A percentile compares a stretch with the other conserved stretches of the same genome.
Evolutionary conservation across 202 grass and related monocot genomes (phyloP).

Genomic region (Setaria viridis): DNA sequence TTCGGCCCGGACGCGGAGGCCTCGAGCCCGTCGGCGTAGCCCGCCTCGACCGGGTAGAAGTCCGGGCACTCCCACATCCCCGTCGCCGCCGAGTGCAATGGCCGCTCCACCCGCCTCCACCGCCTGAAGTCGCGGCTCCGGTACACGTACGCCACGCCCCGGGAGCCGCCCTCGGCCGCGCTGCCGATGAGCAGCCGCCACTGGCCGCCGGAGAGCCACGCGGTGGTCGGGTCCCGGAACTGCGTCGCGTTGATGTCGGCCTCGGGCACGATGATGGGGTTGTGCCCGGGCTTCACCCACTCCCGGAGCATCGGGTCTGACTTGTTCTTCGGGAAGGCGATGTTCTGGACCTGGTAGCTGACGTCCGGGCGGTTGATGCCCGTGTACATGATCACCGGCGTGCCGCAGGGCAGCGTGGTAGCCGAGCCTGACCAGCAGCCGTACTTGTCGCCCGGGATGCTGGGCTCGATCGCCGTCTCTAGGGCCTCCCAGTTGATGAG

Average conservation of each 20-base stretch:
- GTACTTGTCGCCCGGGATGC: constrained; percentile 58
- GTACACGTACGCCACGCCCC: constrained; percentile 65
- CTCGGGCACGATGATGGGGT: constrained; percentile 62
- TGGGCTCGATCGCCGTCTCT: constrained; percentile 43
- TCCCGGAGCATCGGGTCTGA: constrained; percentile 61
- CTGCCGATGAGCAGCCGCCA: constrained; percentile 63
- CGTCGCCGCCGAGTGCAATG: constrained; percentile 58
- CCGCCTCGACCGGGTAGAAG: constrained; percentile 53
- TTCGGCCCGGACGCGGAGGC: neutral
- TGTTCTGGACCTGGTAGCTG: constrained; percentile 67
- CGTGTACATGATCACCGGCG: constrained; percentile 69
- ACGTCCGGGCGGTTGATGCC: constrained; percentile 44
- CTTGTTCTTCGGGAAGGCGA: constrained; percentile 56
- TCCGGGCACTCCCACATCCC: constrained; percentile 91
- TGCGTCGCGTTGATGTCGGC: constrained; percentile 55
- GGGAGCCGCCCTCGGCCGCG: neutral
- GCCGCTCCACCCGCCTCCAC: constrained; percentile 50
- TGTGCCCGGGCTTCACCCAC: constrained; percentile 64
- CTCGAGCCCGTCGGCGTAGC: constrained; percentile 50
- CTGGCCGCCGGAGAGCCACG: constrained; percentile 47
- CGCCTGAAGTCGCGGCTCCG: constrained; percentile 60
- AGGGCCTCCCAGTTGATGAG: constrained; percentile 68
- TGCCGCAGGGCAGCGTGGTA: constrained; percentile 49
- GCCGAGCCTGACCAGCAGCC: constrained; percentile 80
- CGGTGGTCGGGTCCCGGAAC: constrained; percentile 76